A percentile compares a stretch with the other conserved stretches of the same genome.
Evolutionary conservation across 208 protist species (phyloP).

Genomic region (Crithidia acanthocephali): DNA sequence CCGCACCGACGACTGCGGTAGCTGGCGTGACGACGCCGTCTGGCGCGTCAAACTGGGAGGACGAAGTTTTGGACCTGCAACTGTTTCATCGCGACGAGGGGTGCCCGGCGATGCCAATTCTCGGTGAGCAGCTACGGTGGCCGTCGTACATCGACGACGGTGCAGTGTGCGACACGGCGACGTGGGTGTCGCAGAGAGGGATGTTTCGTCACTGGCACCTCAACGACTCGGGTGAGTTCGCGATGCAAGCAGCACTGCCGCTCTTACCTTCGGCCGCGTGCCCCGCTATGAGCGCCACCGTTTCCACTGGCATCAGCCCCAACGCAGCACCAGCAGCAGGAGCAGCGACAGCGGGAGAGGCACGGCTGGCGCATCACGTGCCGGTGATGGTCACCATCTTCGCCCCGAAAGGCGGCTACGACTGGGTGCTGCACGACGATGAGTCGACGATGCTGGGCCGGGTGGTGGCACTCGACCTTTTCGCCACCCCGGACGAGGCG

Average conservation of each 20-base stretch:
- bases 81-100: constrained; percentile 82
- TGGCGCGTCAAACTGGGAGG: background rate
- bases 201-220: constrained; percentile 90
- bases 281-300: constrained; percentile 8
- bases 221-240: constrained; percentile 91
- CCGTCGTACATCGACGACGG: constrained; percentile 72
- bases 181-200: constrained; percentile 75
- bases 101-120: constrained; percentile 57
- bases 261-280: too few species aligned
- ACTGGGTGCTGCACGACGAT: constrained; percentile 93
- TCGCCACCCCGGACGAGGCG: constrained; percentile 79
- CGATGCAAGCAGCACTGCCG: constrained; percentile 80
- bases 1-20: too few species aligned
- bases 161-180: constrained; percentile 85
- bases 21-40: constrained; percentile 14
- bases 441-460: constrained; percentile 58
- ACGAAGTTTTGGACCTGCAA: constrained; percentile 80
- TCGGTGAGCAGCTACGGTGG: constrained; percentile 77
- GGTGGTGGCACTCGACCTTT: constrained; percentile 75
- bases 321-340: too few species aligned
- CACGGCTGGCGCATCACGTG: too few species aligned
- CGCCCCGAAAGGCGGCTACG: constrained; percentile 82
- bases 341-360: background rate
- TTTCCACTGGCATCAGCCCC: too few species aligned
- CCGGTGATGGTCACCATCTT: constrained; percentile 80